Base-by-base conservation (phyloP, 2,329 filamentous ascomycete genomes). In the Fusarium odoratissimum region DNA sequence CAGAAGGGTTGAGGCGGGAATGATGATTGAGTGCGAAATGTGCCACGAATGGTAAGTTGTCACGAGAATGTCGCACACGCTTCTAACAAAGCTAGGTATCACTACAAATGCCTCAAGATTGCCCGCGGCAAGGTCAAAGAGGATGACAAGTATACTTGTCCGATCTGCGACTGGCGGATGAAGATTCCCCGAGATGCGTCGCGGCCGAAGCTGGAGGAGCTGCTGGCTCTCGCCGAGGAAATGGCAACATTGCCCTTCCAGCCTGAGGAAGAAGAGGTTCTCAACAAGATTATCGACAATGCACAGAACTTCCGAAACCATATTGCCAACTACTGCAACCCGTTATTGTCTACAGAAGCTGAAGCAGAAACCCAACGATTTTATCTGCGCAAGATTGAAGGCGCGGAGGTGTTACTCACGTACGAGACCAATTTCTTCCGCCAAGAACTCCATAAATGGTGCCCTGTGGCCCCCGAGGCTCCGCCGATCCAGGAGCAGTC, bases 11-110 rank as follows among this genome's bases (percentile, higher is more conserved):
- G 96, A 99, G 82, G 95, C 95, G 41, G 96, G 96, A 57, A 97
- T 98, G 92, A 99, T 99, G 96, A 98, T 99, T 77, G 96, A 99
- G 83, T 99, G 96, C 80, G 96, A 98, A 80, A 87, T 98, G 42
- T 99, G 96, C 82, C 95, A 98, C 78, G 96, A 99, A 84, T 99
- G 96, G 96, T 95, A 82, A 85, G 91, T 85, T 21, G 12, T 25
- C 12, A 12, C 14, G 4, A 52, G 2, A 14, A 48, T 19, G 13
- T 10, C 8, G 2, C 19, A 16, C 30, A 51, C 21, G 48, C 49
- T 58, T 40, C 64, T 66, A 41, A 75, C 59, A 33, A 40, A 14
- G 31, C 13, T 69, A 95, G 93, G 93, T 99, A 99, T 79, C 96
- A 99, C 78, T 95, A 96, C 67, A 98, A 98, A 82, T 99, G 96